Evolutionary conservation across 805 yeast genomes (phyloP).

Genomic region (Pichia rugopelliculosa): DNA sequence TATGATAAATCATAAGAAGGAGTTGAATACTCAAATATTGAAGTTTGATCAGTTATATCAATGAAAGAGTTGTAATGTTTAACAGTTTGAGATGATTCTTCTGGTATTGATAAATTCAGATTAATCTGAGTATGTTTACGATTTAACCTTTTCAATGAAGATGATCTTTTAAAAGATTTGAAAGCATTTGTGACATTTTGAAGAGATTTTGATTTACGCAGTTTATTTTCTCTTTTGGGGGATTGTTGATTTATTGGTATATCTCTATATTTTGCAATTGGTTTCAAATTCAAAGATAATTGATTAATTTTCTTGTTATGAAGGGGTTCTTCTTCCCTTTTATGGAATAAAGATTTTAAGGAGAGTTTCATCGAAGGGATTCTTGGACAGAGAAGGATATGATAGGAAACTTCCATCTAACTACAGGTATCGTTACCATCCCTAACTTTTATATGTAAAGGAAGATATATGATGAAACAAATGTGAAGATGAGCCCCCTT

Average conservation of each 20-base stretch:
- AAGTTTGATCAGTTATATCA: background rate
- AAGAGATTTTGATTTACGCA: background rate
- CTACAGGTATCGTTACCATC: too few relatives aligned
- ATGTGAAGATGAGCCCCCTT: background rate
- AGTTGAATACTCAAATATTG: background rate
- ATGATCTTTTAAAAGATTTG: background rate
- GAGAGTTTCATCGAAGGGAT: background rate
- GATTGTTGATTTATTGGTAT: background rate
- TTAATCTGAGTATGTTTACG: background rate
- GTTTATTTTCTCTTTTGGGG: background rate
- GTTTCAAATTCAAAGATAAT: background rate
- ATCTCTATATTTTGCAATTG: background rate
- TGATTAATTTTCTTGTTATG: background rate
- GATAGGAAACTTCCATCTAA: conserved; percentile 29
- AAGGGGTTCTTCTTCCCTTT: background rate
- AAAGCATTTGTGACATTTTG: background rate
- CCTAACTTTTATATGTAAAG: too few relatives aligned
- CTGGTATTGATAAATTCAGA: background rate
- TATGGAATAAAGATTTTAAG: background rate
- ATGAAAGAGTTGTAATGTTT: background rate
- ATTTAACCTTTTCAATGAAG: background rate
- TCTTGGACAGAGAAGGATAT: conserved; percentile 4
- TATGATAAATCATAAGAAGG: background rate
- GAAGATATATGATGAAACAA: background rate
- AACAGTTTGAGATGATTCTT: background rate